These are phyloP conservation scores for Selenicereus undatus DNA, from an alignment of 148 eudicot genomes.

Conservation along the genomic window DNA sequence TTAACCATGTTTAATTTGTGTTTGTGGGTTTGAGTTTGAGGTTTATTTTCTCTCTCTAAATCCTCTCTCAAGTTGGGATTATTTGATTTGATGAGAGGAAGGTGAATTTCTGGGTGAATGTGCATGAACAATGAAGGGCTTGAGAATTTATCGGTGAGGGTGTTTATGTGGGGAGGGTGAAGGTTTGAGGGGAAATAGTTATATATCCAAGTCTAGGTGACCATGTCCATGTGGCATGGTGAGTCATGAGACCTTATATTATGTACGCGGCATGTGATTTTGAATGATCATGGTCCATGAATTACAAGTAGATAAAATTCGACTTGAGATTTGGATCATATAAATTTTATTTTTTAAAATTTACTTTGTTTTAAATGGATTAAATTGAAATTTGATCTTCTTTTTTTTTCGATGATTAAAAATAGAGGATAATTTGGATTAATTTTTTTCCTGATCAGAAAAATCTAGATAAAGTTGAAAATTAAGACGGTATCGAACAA, in stretches of 20 bases:
- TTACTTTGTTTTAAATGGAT: no score
- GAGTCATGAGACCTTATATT: neutral
- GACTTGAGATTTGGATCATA: no score
- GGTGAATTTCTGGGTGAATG: neutral
- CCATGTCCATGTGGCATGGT: neutral
- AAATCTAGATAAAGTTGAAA: neutral
- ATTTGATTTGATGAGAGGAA: neutral
- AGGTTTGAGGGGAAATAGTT: constrained; percentile 11
- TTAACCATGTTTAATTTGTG: neutral
- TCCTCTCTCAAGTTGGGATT: neutral
- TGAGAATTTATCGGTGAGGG: neutral
- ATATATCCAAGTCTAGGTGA: neutral
- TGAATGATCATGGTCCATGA: no score
- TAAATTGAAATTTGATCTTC: no score
- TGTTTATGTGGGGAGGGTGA: neutral
- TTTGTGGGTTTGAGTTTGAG: neutral
- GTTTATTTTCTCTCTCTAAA: neutral
- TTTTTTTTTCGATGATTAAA: no score
- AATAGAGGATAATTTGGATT: no score
- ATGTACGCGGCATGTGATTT: no score
- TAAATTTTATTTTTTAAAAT: no score
- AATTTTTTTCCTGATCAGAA: no score
- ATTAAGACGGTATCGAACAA: neutral
- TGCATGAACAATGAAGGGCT: neutral
- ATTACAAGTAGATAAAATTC: no score